Evolutionary conservation across 2,329 filamentous ascomycete species (phyloP).

Genomic region (Herpotrichia juniperi): DNA sequence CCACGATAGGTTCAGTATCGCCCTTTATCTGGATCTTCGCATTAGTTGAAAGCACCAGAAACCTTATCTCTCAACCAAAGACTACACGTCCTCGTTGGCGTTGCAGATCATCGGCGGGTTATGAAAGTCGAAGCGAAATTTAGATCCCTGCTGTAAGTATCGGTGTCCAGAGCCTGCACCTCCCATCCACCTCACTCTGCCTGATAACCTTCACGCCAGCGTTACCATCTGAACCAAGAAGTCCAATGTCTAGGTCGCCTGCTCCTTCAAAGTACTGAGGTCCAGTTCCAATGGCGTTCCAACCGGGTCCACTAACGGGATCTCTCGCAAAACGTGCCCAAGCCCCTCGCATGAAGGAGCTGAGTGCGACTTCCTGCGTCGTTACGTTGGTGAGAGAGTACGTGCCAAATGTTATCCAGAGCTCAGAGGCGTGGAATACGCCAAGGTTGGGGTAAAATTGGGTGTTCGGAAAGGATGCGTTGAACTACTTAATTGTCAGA

Average conservation of each 20-base stretch:
- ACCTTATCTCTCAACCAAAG: too few species aligned
- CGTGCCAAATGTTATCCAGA: conserved; percentile 11
- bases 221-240: neutral
- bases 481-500: conserved; percentile 22
- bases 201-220: neutral
- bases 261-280: neutral
- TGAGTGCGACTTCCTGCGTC: conserved; percentile 1
- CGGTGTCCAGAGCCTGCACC: neutral
- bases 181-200: neutral
- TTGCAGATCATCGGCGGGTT: too few species aligned
- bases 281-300: neutral
- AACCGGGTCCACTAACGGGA: neutral
- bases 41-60: too few species aligned
- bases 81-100: too few species aligned
- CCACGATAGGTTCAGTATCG: too few species aligned
- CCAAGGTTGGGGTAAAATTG: conserved; percentile 15
- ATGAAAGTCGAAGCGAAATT: too few species aligned
- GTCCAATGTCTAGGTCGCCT: conserved; percentile 4
- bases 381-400: neutral
- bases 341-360: conserved; percentile 8
- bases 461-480: conserved; percentile 32
- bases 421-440: conserved; percentile 16
- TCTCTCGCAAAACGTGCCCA: conserved; percentile 18
- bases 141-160: neutral
- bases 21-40: too few species aligned